A percentile compares a stretch with the other conserved stretches of the same genome.
These are phyloP conservation scores for Vigna radiata DNA, from an alignment of 306 rosid species.

Conservation along the genomic window DNA sequence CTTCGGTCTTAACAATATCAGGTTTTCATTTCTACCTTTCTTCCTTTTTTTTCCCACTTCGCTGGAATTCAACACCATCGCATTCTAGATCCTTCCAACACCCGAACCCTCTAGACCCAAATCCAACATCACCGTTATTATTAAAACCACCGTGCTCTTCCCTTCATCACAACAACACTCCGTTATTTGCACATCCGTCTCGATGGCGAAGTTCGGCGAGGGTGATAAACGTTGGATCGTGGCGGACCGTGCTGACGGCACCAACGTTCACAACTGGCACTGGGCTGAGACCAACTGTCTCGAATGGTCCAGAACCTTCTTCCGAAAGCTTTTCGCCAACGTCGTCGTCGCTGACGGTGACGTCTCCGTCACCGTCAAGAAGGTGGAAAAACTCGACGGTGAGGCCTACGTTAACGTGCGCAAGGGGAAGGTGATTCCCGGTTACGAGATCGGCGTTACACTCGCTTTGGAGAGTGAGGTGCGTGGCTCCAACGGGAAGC, in stretches of 20 bases:
- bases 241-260: conserved; percentile 85
- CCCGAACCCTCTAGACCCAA: background rate
- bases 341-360: conserved; percentile 61
- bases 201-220: conserved; percentile 81
- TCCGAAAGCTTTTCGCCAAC: conserved; percentile 60
- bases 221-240: conserved; percentile 99
- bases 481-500: conserved; percentile 61
- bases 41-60: background rate
- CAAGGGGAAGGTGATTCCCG: conserved; percentile 91
- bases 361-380: conserved; percentile 52
- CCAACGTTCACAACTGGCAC: conserved; percentile 98
- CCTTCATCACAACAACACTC: background rate
- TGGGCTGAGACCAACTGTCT: conserved; percentile 94
- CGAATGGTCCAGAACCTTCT: conserved; percentile 76
- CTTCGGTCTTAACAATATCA: background rate
- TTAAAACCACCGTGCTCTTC: background rate
- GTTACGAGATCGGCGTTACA: conserved; percentile 70
- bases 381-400: conserved; percentile 65
- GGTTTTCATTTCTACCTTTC: background rate
- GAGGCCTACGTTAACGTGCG: conserved; percentile 94
- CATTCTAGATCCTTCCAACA: conserved; percentile 17
- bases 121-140: background rate
- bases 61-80: background rate
- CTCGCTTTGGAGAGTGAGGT: conserved; percentile 85
- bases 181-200: background rate